A percentile compares a stretch with the other conserved stretches of the same genome.
Conservation (phyloP, 2,329 filamentous ascomycete genomes). For the Exophiala sp. region DNA sequence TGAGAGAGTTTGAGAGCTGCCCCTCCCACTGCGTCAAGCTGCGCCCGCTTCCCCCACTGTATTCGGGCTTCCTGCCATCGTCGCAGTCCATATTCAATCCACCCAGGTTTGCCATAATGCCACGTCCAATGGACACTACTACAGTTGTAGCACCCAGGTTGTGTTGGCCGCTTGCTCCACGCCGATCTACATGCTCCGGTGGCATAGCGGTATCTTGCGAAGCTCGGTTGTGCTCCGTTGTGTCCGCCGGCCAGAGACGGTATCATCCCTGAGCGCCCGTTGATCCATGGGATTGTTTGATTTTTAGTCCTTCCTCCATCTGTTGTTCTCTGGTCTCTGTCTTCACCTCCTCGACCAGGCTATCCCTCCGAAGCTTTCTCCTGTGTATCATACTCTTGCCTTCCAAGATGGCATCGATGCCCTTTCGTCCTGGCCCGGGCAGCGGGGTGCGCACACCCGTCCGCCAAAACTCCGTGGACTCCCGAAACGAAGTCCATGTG, state of each 20-base stretch:
- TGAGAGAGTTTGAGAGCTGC: background rate
- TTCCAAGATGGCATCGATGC: conserved; percentile 12
- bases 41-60: background rate
- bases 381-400: background rate
- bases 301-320: background rate
- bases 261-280: background rate
- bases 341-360: background rate
- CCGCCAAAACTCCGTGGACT: conserved; percentile 38
- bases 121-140: conserved; percentile 1
- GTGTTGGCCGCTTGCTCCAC: background rate
- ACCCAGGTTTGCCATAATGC: background rate
- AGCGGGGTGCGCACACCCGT: conserved; percentile 21
- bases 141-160: background rate
- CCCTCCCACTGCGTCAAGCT: background rate
- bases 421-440: conserved; percentile 17
- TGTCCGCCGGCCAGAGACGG: background rate
- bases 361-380: background rate
- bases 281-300: background rate
- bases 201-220: background rate
- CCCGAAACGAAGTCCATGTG: conserved; percentile 52
- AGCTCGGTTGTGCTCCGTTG: background rate
- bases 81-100: conserved; percentile 7
- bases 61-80: background rate
- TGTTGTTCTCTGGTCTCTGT: background rate
- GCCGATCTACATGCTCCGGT: background rate